Evolutionary conservation across 805 yeast genomes (phyloP).

Genomic region (Metschnikowia dekortorum): DNA sequence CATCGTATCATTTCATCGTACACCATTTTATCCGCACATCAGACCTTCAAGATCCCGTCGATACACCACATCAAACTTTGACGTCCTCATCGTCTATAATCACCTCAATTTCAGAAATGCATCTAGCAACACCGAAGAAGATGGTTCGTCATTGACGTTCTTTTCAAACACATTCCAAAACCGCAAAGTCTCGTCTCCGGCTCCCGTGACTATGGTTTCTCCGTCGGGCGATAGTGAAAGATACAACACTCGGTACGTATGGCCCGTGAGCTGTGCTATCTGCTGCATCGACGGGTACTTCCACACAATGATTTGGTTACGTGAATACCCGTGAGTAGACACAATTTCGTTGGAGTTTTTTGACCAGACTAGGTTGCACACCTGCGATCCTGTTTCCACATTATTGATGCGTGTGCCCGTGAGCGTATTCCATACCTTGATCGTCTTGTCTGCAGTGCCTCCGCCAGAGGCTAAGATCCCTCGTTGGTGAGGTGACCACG

Average conservation of each 20-base stretch:
- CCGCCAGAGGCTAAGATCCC: slow-evolving; percentile 95
- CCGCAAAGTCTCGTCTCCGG: slow-evolving; percentile 94
- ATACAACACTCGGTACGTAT: slow-evolving; percentile 86
- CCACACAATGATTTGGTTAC: slow-evolving; percentile 91
- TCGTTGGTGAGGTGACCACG: slow-evolving; percentile 97
- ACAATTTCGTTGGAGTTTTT: slow-evolving; percentile 88
- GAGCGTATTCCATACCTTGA: slow-evolving; percentile 88
- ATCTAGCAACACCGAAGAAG: slow-evolving; percentile 62
- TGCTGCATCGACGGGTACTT: slow-evolving; percentile 90
- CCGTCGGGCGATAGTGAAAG: slow-evolving; percentile 93
- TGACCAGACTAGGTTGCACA: slow-evolving; percentile 92
- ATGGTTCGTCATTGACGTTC: slow-evolving; percentile 52
- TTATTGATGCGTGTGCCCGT: slow-evolving; percentile 72
- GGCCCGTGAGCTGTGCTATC: slow-evolving; percentile 90
- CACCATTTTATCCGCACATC: no score
- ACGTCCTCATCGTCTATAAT: background rate
- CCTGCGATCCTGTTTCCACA: slow-evolving; percentile 94
- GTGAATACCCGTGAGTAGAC: slow-evolving; percentile 90
- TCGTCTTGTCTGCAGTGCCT: slow-evolving; percentile 88
- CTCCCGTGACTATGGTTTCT: slow-evolving; percentile 94
- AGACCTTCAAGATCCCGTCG: no score
- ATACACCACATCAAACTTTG: no score
- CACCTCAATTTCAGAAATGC: slow-evolving; percentile 71
- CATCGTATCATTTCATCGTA: no score
- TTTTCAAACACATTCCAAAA: slow-evolving; percentile 95